Evolutionary conservation across 1,284 basidiomycete genomes (phyloP), one percentile per base, ranked within the genome.

Genomic region (Sanguinoderma infundibulare): DNA sequence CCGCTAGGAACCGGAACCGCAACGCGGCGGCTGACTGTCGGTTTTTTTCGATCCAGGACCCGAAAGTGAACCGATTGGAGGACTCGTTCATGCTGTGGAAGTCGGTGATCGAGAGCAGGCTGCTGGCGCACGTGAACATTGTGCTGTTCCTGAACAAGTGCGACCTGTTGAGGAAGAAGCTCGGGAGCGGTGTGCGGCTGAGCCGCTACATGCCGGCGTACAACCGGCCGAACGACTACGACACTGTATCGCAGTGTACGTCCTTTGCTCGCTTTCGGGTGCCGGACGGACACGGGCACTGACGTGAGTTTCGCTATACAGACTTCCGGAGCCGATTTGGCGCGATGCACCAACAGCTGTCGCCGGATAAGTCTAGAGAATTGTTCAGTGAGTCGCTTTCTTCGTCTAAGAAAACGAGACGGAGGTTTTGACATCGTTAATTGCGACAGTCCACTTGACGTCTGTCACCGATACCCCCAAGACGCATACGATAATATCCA

Each of bases 111-210:
- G 83, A 86, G 42, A 89, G 91, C 75, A 89, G 83, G 67, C 76
- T 92, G 30, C 81, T 92, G 40, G 79, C 80, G 42, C 79, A 85
- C 56, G 90, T 91, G 61, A 89, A 85, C 73, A 85, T 93, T 64
- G 83, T 93, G 22, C 79, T 93, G 63, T 93, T 93, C 73, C 73
- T 93, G 67, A 93, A 93, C 76, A 93, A 93, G 75, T 84, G 82
- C 63, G 91, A 93, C 73, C 78, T 92, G 54, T 77, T 92, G 39
- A 83, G 85, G 79, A 89, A 84, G 57, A 94, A 94, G 73, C 78
- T 94, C n/a, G 84, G 88, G 42, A 83, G 86, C 34, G 92, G 92
- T 20, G 88, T 92, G 51, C 81, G 83, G 67, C 76, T 94, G 26
- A 86, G 77, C 65, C 83, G 87, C 53, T 81, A 92, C 68, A 83